These are phyloP conservation scores for Gossypium turneri DNA, from an alignment of 345 rosid genomes.

Conservation along the genomic window DNA sequence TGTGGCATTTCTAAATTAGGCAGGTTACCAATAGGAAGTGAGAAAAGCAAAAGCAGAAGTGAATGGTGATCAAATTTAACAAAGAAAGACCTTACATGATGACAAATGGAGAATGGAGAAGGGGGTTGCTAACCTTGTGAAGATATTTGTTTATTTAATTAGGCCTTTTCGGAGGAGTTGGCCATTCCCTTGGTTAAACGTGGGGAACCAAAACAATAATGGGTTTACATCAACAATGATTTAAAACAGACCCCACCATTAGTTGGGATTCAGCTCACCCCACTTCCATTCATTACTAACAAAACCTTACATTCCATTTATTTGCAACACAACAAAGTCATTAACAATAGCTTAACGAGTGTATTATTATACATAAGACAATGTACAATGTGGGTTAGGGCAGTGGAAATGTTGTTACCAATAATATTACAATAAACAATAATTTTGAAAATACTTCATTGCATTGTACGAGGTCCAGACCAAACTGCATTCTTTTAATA, in stretches of 20 bases:
- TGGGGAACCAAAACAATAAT: constrained; percentile 54
- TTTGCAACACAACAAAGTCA: neutral
- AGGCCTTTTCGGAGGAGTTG: constrained; percentile 2
- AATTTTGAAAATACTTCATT: neutral
- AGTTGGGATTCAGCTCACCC: constrained; percentile 23
- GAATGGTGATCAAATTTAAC: neutral
- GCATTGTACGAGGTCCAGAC: neutral
- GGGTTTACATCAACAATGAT: constrained; percentile 40
- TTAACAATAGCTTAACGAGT: too few species aligned
- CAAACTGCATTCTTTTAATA: neutral
- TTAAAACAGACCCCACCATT: constrained; percentile 23
- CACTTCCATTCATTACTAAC: neutral
- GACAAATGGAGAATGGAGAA: neutral
- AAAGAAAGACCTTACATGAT: neutral
- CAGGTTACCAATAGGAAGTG: constrained; percentile 27
- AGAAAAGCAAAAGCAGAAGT: neutral
- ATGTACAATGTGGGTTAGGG: too few species aligned
- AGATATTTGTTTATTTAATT: too few species aligned
- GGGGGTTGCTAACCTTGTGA: neutral
- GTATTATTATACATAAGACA: too few species aligned
- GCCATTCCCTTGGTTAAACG: constrained; percentile 28
- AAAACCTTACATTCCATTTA: neutral
- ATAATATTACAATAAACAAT: too few species aligned
- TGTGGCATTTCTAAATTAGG: neutral
- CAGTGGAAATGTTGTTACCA: too few species aligned